Evolutionary conservation across 2,329 filamentous ascomycete genomes (phyloP).

Genomic region (Tolypocladium cylindrosporum): DNA sequence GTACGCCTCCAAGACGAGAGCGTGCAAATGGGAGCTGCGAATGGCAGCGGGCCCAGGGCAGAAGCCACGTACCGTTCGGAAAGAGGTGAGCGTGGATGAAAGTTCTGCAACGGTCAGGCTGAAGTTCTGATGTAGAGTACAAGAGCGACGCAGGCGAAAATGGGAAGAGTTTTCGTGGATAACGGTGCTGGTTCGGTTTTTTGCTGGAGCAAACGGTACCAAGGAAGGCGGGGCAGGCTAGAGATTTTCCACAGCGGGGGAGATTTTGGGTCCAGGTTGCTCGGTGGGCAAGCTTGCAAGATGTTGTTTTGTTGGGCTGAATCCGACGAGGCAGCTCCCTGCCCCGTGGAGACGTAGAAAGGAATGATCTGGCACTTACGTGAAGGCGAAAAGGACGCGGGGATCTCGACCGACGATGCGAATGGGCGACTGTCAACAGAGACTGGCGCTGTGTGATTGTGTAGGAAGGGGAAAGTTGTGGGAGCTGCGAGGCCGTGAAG

Average conservation of each 20-base stretch:
- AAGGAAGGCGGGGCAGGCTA: slow-evolving; percentile 1
- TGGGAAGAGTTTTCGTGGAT: slow-evolving; percentile 15
- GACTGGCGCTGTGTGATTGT: background rate
- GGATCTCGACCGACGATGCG: background rate
- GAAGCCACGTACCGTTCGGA: background rate
- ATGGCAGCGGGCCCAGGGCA: background rate
- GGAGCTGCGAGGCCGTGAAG: background rate
- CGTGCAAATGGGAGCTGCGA: background rate
- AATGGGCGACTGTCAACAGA: background rate
- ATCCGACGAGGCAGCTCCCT: background rate
- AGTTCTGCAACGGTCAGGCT: slow-evolving; percentile 5
- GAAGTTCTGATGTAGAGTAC: slow-evolving; percentile 6
- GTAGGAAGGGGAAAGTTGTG: background rate
- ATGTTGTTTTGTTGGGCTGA: background rate
- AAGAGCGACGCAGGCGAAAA: slow-evolving; percentile 8
- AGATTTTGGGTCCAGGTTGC: background rate
- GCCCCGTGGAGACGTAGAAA: background rate
- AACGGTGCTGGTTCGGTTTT: slow-evolving; percentile 8
- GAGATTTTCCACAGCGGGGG: slow-evolving; percentile 2
- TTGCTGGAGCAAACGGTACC: background rate
- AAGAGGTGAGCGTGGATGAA: slow-evolving; percentile 11
- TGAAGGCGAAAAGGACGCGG: background rate
- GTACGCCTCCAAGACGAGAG: background rate
- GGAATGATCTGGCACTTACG: background rate
- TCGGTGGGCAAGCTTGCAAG: background rate